Evolutionary conservation across 202 grass and related monocot genomes (phyloP).

Genomic region (Saccharum hybrid): DNA sequence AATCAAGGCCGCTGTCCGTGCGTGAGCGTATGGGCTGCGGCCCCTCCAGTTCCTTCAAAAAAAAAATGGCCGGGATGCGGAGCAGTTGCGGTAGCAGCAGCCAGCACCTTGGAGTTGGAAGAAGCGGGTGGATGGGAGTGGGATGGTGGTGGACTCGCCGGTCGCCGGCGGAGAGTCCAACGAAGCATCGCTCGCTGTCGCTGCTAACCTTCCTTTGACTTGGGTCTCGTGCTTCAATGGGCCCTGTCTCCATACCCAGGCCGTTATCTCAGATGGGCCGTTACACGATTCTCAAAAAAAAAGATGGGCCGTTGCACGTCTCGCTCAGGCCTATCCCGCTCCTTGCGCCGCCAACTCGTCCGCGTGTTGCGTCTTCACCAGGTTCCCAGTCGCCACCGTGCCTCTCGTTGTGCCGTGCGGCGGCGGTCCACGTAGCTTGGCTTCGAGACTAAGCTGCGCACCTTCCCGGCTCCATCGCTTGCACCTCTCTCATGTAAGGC

Average conservation of each 20-base stretch:
- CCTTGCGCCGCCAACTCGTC: no score
- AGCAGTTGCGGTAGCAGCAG: slow-evolving; percentile 41
- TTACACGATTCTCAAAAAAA: no score
- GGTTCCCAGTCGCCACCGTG: no score
- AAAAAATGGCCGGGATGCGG: slow-evolving; percentile 36
- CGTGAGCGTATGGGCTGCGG: neutral
- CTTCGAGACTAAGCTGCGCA: no score
- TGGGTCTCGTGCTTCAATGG: slow-evolving; percentile 2
- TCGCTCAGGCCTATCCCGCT: no score
- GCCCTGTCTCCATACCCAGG: neutral
- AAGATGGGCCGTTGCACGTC: neutral
- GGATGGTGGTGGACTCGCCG: slow-evolving; percentile 9
- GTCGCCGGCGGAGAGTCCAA: slow-evolving; percentile 51
- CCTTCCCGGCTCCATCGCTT: no score
- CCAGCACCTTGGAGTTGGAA: neutral
- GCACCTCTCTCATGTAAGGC: no score
- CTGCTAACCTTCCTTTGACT: neutral
- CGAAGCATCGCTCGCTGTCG: neutral
- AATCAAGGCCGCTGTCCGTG: neutral
- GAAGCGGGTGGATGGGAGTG: neutral
- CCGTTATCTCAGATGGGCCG: slow-evolving; percentile 10
- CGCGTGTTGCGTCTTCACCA: no score
- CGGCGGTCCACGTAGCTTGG: no score
- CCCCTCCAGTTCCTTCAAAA: no score
- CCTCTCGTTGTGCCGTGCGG: no score